A percentile compares a stretch with the other conserved stretches of the same genome.
Conservation (phyloP, 306 rosid genomes). For the Cicer cuneatum region DNA sequence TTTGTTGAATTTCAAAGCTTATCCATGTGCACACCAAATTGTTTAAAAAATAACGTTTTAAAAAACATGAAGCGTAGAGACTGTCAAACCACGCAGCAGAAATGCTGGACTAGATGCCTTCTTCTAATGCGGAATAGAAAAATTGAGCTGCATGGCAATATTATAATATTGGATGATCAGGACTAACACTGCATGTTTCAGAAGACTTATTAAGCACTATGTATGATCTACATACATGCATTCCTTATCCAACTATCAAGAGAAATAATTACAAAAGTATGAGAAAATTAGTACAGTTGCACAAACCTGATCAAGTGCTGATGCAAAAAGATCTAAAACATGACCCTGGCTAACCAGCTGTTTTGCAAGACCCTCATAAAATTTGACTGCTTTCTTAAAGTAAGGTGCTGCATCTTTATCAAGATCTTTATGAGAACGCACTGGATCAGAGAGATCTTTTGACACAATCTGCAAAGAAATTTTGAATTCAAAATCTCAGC, state of each 20-base stretch:
- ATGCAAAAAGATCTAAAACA: conserved; percentile 91
- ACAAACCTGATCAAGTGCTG: conserved; percentile 98
- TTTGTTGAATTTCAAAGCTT: conserved; percentile 1
- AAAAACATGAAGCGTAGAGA: not conserved
- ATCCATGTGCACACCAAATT: conserved; percentile 10
- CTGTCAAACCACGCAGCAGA: conserved; percentile 6
- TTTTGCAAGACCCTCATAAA: conserved; percentile 80
- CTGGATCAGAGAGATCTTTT: conserved; percentile 89
- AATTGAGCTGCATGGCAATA: conserved; percentile 10
- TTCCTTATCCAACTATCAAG: conserved; percentile 26
- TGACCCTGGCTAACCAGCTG: conserved; percentile 97
- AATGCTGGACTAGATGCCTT: conserved; percentile 8
- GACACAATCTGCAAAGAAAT: conserved; percentile 81
- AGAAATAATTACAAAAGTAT: conserved; percentile 12
- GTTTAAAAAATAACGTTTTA: not conserved
- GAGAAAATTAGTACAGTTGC: conserved; percentile 41
- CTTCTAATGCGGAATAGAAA: not conserved
- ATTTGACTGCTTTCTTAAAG: conserved; percentile 91
- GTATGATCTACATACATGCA: conserved; percentile 22
- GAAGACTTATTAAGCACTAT: conserved; percentile 10
- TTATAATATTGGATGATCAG: conserved; percentile 23
- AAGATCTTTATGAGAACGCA: conserved; percentile 96
- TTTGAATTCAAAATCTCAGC: conserved; percentile 31
- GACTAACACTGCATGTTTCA: conserved; percentile 25
- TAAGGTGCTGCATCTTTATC: conserved; percentile 97